phyloP scores from a whole-genome alignment of 1,284 basidiomycete genomes.

The Pseudozyma sp. region DNA sequence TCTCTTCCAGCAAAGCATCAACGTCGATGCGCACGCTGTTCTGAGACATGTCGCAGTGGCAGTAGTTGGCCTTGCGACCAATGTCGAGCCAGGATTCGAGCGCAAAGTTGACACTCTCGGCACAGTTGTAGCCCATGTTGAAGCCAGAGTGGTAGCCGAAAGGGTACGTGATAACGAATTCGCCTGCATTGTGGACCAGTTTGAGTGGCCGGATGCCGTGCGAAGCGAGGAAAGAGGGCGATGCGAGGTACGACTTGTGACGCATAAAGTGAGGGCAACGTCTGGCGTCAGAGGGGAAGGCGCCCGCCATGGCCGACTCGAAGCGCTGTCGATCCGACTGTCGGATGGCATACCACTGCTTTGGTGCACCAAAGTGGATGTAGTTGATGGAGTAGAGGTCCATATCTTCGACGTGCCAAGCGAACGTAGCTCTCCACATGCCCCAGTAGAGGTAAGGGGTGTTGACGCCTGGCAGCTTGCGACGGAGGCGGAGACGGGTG shows the following conservation, averaged over 20 bases:
- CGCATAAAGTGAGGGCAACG: slow-evolving; percentile 92
- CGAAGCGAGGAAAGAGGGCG: slow-evolving; percentile 83
- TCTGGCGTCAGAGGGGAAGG: slow-evolving; percentile 70
- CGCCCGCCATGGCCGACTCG: slow-evolving; percentile 65
- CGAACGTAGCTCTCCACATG: slow-evolving; percentile 97
- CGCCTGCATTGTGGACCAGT: slow-evolving; percentile 84
- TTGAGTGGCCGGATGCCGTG: slow-evolving; percentile 74
- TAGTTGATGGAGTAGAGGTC: slow-evolving; percentile 99
- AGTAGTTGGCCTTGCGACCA: slow-evolving; percentile 72
- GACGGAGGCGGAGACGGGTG: slow-evolving; percentile 79
- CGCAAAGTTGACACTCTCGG: slow-evolving; percentile 97
- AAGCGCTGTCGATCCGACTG: slow-evolving; percentile 77
- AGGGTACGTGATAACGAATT: slow-evolving; percentile 96
- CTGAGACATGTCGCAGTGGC: slow-evolving; percentile 61
- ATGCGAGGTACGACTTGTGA: slow-evolving; percentile 95
- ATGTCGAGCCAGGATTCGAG: slow-evolving; percentile 93
- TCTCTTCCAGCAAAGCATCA: slow-evolving; percentile 61
- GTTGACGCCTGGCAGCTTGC: slow-evolving; percentile 88
- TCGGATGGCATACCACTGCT: slow-evolving; percentile 94
- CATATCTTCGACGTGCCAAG: slow-evolving; percentile 93
- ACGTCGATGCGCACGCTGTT: slow-evolving; percentile 67
- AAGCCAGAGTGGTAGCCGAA: slow-evolving; percentile 93
- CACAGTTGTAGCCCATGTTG: slow-evolving; percentile 96
- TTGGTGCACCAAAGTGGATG: slow-evolving; percentile 97
- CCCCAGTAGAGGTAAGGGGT: slow-evolving; percentile 98